Base-by-base conservation (phyloP, 108 stramenopile species). In the Aurantiochytrium sp. region DNA sequence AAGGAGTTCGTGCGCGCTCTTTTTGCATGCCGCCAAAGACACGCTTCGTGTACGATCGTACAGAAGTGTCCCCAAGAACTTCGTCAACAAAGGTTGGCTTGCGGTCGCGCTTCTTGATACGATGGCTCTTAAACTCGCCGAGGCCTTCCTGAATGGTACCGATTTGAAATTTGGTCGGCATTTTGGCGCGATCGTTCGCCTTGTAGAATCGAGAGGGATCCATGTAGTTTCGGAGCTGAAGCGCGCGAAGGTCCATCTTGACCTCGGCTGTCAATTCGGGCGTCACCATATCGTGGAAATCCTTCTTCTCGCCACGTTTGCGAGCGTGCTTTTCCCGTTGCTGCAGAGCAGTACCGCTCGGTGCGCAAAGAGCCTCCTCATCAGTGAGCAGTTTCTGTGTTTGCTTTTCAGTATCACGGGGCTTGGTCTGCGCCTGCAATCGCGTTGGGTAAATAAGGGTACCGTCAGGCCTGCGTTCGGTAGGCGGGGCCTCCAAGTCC, bases 61-160 rank as follows among this genome's bases (percentile, higher is more conserved):
- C 76, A 25, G 45, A 47, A 12, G 10, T 25, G 76, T 83, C 76
- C 43, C 19, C 76, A 8, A 83, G 28, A 35, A 83, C 25, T 3
- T 83, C 76, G 76, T 83, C 76, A 23, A 83, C 76, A 53, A 53
- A 83, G 76, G 76, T 83, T 6, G 76, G 76, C 23, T 83, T 83
- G 19, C 51, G 76, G 4, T 69, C 64, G 76, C 51, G 45, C 51
- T 83, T 83, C 51, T 83, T 83, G 64, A 69, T 12, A 18, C 64
- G 64, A 45, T 53, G 45, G 25, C 49, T 53, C 51, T 53, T 83
- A 4, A n/a, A 53, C 76, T 83, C 76, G 45, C 76, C 76, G 51
- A 83, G 51, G 49, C 76, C 76, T 18, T 83, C 76, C 76, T 83
- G 12, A 3, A 83, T 83, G 19, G 76, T 83, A 53, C 76, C 76